phyloP scores from a whole-genome alignment of 2,329 filamentous ascomycete genomes.

The Neoscytalidium dimidiatum region DNA sequence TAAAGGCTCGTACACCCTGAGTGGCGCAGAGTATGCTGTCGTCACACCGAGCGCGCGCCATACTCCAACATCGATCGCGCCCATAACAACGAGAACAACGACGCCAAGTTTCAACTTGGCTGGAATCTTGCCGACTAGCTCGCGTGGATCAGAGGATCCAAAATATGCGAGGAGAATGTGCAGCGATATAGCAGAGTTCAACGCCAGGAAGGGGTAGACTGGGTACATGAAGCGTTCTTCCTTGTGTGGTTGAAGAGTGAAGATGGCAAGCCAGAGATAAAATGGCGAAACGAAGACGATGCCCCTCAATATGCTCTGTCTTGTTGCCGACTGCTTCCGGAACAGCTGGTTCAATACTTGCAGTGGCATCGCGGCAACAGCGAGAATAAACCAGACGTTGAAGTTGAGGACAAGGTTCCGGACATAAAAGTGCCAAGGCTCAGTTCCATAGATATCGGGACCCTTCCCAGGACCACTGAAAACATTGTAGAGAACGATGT shows the following conservation, averaged over 20 bases:
- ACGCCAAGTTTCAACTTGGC: constrained; percentile 69
- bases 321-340: constrained; percentile 61
- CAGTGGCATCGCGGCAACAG: constrained; percentile 72
- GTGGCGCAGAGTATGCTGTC: constrained; percentile 79
- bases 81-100: constrained; percentile 62
- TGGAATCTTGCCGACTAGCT: constrained; percentile 70
- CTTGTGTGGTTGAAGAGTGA: constrained; percentile 91
- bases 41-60: constrained; percentile 76
- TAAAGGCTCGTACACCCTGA: constrained; percentile 70
- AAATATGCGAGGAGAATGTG: constrained; percentile 78
- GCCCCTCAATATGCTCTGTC: constrained; percentile 71
- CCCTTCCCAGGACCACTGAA: constrained; percentile 77
- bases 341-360: constrained; percentile 72
- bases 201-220: constrained; percentile 82
- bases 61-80: constrained; percentile 66
- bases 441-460: constrained; percentile 90
- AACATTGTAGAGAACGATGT: constrained; percentile 95
- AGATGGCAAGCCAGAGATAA: constrained; percentile 92
- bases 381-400: constrained; percentile 88
- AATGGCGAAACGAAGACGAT: constrained; percentile 81
- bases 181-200: constrained; percentile 83
- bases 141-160: constrained; percentile 68
- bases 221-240: constrained; percentile 99
- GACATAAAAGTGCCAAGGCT: constrained; percentile 96
- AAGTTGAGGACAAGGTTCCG: constrained; percentile 92